Evolutionary conservation across 495 filamentous ascomycete species (phyloP), one percentile per base, ranked within the genome.

Genomic region (Cladorrhinum samala): DNA sequence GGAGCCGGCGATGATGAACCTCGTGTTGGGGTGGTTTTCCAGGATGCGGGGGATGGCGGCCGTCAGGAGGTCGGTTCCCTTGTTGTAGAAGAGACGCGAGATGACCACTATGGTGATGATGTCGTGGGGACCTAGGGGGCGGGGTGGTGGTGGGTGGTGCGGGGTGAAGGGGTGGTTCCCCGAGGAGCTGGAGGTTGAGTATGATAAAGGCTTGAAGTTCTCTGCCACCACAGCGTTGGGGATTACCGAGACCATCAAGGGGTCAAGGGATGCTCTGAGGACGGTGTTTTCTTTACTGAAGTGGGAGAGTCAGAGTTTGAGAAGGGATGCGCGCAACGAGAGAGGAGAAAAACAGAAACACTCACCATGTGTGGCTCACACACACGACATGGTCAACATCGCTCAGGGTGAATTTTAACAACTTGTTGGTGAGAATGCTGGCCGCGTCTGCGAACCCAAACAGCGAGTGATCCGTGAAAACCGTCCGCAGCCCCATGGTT

Each of bases 381-480:
- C 93, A 97, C 49, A 98, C 94, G 33, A 93, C 91, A 80, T 98
- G 93, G 60, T 96, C 93, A 9, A 98, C 91, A 66, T 98, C 93
- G 63, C 94, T 97, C 57, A 98, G 61, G 0, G 83, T 90, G 63
- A 98, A 98, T 63, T 98, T 98, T 27, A 98, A 77, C 27, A 98
- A 71, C 68, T 98, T 98, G 65, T 98, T 98, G 9, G 94, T 91
- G 23, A 98, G 72, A 50, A 98, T 98, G 54, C 92, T 96, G 2
- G 82, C 94, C 6, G 93, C 91, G 70, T 97, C 93, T 24, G 93
- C 91, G 67, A 98, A 98, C 6, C 93, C 93, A 68, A 97, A 96
- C 3, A 98, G 75, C n/a, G 88, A 94, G 69, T 98, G 93, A 69
- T 98, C 93, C 2, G 93, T 97, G 62, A 96, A 97, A 27, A 95